A percentile compares a stretch with the other conserved stretches of the same genome.
Conservation (phyloP, 2,329 filamentous ascomycete species). For the Neonectria hederae region DNA sequence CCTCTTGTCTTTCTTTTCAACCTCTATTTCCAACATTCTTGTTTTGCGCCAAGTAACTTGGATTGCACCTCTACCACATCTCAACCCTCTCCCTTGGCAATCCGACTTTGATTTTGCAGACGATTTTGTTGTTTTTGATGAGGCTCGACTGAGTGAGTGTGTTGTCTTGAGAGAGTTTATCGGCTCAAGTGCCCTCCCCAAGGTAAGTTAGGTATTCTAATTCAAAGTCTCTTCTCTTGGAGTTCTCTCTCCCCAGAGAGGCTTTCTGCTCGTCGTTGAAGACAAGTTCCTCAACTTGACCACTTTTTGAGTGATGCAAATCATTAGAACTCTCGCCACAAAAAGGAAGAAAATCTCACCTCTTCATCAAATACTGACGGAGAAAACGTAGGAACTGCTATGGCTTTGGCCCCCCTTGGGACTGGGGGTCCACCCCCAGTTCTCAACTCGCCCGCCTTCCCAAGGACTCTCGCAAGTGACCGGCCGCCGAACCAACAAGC, state of each 20-base stretch:
- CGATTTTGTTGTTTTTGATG: neutral
- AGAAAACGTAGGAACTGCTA: conserved; percentile 26
- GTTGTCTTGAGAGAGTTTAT: neutral
- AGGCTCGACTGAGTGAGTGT: neutral
- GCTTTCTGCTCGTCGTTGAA: neutral
- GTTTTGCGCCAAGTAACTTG: neutral
- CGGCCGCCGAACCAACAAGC: conserved; percentile 38
- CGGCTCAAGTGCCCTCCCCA: neutral
- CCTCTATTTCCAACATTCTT: neutral
- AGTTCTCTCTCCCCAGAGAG: neutral
- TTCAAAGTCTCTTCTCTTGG: neutral
- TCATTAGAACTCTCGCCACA: neutral
- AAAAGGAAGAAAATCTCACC: neutral
- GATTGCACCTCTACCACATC: neutral
- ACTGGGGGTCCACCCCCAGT: conserved; percentile 26
- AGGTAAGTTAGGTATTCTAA: neutral
- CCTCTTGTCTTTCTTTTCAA: neutral
- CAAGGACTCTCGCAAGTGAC: conserved; percentile 36
- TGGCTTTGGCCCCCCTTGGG: conserved; percentile 22
- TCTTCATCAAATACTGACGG: conserved; percentile 13
- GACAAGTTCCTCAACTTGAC: neutral
- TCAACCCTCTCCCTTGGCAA: neutral
- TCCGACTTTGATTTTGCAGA: neutral
- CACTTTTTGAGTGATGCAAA: neutral
- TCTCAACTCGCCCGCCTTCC: conserved; percentile 25